Base-by-base conservation (phyloP, 129 eudicot species). In the Helianthus annuus region DNA sequence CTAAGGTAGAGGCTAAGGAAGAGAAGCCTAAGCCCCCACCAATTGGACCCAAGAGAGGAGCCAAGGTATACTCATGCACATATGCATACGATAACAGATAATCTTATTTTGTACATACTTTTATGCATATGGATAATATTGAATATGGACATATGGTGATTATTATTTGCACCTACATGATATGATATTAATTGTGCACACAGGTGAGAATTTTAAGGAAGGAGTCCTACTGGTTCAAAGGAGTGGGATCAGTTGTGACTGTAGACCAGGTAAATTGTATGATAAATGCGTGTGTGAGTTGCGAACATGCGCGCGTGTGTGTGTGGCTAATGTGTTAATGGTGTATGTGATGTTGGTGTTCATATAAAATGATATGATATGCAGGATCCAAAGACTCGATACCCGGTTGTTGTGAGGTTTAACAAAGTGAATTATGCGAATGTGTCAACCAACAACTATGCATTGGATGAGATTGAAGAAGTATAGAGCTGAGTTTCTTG, bases 151-250 rank as follows among this genome's bases (percentile, higher is more conserved):
- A 17, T 64, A 22, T 53, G 56, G 56, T 53, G 65, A 34, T 48
- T 49, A 11, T 64, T 39, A 39, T 39, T 39, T 39, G 45, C 45
- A 39, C 45, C 7, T 4, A 39, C 8, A 5, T 42, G 60, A 48
- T 60, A 48, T 69, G 70, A 60, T 34, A 48, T 48, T 32, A 32
- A 32, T 32, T 76, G 46, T 77, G 76, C 61, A 64, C 45, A 52
- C 85, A 93, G 98, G 98, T 93, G 80, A 89, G 80, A 74, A 89
- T 93, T 61, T 82, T 93, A 5, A 89, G 98, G 92, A 89, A 82
- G 87, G 98, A 93, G 71, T 93, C 98, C 13, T 93, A 93, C 79
- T 93, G 98, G 98, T 93, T 81, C 89, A 93, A 93, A 64, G 98
- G 96, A 55, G 85, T 81, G 16, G 98, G 98, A 40, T 93, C 97